Percentiles rank a stretch among this genome's conserved stretches.
Evolutionary conservation across 129 eudicot genomes (phyloP).

Genomic region (Lactuca sativa): DNA sequence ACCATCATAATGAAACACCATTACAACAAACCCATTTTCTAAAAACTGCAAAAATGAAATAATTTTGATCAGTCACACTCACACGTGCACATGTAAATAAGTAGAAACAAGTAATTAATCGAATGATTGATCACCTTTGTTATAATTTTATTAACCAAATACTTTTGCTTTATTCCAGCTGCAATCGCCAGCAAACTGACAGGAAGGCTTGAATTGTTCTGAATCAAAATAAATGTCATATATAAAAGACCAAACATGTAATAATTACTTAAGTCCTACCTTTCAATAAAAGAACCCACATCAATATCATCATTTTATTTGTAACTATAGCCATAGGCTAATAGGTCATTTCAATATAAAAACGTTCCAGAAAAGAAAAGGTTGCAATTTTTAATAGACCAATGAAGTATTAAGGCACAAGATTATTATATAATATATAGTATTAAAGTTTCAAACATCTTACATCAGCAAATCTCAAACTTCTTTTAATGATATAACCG

Average conservation of each 20-base stretch:
- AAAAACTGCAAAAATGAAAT: slow-evolving; percentile 56
- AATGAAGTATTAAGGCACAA: not conserved
- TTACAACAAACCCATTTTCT: slow-evolving; percentile 57
- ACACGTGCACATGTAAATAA: not conserved
- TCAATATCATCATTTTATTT: not conserved
- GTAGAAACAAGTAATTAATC: slow-evolving; percentile 12
- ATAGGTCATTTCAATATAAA: not conserved
- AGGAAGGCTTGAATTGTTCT: slow-evolving; percentile 40
- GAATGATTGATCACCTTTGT: slow-evolving; percentile 47
- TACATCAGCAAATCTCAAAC: not conserved
- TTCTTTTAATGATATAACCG: not conserved
- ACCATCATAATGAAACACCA: slow-evolving; percentile 88
- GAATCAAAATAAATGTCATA: slow-evolving; percentile 5
- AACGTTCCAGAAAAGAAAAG: not conserved
- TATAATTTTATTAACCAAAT: slow-evolving; percentile 57
- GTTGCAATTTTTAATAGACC: not conserved
- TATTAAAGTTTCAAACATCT: not conserved
- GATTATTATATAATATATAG: too few species aligned
- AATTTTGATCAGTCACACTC: not conserved
- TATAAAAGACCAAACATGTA: not conserved
- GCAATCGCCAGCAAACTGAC: slow-evolving; percentile 74
- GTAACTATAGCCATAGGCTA: not conserved
- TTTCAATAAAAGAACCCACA: not conserved
- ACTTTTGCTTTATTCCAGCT: slow-evolving; percentile 85
- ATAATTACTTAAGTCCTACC: not conserved